phyloP scores from a whole-genome alignment of 805 yeast genomes.

The Hanseniaspora pseudoguilliermondii region DNA sequence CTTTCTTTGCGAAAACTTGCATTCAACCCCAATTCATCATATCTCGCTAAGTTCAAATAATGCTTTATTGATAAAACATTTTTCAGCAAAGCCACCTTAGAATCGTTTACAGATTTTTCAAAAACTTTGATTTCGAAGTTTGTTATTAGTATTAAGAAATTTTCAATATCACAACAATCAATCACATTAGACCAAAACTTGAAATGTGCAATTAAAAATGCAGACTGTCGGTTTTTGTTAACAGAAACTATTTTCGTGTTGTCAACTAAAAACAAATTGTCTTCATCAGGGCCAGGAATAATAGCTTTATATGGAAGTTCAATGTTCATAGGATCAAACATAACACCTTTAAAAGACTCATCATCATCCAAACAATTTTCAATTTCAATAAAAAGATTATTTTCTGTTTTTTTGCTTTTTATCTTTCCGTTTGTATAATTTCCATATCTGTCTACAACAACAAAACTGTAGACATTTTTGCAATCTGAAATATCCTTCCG shows the following conservation, averaged over 20 bases:
- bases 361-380: not conserved
- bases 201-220: not conserved
- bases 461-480: not conserved
- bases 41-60: constrained; percentile 1
- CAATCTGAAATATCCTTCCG: not conserved
- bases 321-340: constrained; percentile 5
- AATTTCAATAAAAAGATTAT: not conserved
- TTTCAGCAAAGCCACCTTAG: not conserved
- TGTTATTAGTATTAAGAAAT: not conserved
- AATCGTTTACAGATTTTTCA: not conserved
- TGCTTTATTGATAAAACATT: not conserved
- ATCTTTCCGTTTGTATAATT: constrained; percentile 9
- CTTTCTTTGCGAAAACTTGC: not conserved
- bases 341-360: not conserved
- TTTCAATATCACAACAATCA: not conserved
- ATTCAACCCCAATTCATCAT: not conserved
- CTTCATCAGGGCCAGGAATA: not conserved
- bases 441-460: constrained; percentile 9
- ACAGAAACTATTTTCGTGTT: constrained; percentile 6
- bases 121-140: constrained; percentile 2
- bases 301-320: constrained; percentile 6
- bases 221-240: not conserved
- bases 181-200: constrained; percentile 12
- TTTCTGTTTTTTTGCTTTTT: not conserved
- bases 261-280: constrained; percentile 1